These are phyloP conservation scores for Panaeolus papilionaceus DNA, from an alignment of 768 basidiomycete species.

Conservation along the genomic window DNA sequence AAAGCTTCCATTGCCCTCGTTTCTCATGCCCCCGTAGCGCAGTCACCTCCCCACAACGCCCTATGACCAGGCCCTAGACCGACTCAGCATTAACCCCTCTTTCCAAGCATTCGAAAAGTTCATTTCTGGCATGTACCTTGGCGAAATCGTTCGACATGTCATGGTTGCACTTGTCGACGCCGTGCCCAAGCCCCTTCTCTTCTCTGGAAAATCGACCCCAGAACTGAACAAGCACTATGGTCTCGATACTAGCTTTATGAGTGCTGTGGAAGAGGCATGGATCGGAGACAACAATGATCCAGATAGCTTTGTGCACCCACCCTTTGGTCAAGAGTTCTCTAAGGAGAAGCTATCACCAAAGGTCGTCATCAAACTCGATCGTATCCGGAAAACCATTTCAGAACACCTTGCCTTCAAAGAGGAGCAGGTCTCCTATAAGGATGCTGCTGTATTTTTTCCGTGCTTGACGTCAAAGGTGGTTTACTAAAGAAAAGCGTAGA, in stretches of 20 bases:
- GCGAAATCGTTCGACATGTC: conserved; percentile 89
- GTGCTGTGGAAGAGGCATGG: conserved; percentile 82
- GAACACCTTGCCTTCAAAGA: conserved; percentile 64
- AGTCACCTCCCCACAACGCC: conserved; percentile 85
- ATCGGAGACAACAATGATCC: conserved; percentile 43
- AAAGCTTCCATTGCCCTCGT: background rate
- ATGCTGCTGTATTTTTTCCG: conserved; percentile 54
- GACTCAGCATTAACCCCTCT: conserved; percentile 91
- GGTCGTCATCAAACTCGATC: conserved; percentile 49
- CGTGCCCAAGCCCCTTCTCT: conserved; percentile 72
- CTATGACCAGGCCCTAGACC: conserved; percentile 92
- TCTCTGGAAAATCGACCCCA: conserved; percentile 77
- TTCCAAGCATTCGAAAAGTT: conserved; percentile 98
- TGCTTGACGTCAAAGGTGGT: background rate
- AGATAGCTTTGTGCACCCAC: conserved; percentile 40
- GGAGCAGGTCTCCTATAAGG: conserved; percentile 59
- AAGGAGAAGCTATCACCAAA: conserved; percentile 36
- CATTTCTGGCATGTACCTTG: conserved; percentile 99
- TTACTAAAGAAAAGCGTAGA: conserved; percentile 39
- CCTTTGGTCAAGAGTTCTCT: conserved; percentile 41
- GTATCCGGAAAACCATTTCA: conserved; percentile 65
- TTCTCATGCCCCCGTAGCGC: conserved; percentile 52
- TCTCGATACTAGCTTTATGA: conserved; percentile 93
- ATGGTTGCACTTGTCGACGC: conserved; percentile 84
- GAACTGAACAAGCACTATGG: conserved; percentile 91